Evolutionary conservation across 2,329 filamentous ascomycete species (phyloP).

Genomic region (Venturia aucupariae): DNA sequence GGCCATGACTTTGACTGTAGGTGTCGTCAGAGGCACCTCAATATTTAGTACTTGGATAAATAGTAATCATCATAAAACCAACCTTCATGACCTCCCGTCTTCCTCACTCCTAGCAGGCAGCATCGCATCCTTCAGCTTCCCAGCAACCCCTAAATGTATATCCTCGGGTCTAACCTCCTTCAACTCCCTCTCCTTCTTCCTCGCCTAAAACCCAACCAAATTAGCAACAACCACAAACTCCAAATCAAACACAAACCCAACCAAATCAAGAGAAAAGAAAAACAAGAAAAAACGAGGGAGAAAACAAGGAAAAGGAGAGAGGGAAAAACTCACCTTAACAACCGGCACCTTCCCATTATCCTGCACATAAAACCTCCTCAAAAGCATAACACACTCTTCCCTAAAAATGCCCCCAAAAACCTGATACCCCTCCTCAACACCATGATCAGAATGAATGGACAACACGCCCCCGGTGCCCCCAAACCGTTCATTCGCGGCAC

Average conservation of each 20-base stretch:
- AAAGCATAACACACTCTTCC: conserved; percentile 84
- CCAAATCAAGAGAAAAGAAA: neutral
- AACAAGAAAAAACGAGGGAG: too few relatives aligned
- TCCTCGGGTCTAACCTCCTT: conserved; percentile 4
- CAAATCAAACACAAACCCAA: neutral
- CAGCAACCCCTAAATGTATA: neutral
- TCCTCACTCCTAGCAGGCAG: neutral
- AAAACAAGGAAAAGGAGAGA: too few relatives aligned
- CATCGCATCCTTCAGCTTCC: neutral
- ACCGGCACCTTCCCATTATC: conserved; percentile 79
- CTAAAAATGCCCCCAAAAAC: conserved; percentile 81
- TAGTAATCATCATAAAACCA: neutral
- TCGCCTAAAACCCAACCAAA: neutral
- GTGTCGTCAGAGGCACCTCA: too few relatives aligned
- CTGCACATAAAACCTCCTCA: conserved; percentile 93
- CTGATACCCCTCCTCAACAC: conserved; percentile 69
- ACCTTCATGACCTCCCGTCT: neutral
- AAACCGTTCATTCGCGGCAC: conserved; percentile 92
- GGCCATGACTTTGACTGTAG: too few relatives aligned
- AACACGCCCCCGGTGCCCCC: conserved; percentile 93
- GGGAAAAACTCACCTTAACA: neutral
- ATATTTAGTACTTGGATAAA: too few relatives aligned
- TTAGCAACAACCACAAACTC: neutral
- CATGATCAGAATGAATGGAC: conserved; percentile 66
- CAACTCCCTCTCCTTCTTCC: conserved; percentile 6